Conservation (phyloP, 805 yeast genomes). For the Wilhelminamyces savonicus region DNA sequence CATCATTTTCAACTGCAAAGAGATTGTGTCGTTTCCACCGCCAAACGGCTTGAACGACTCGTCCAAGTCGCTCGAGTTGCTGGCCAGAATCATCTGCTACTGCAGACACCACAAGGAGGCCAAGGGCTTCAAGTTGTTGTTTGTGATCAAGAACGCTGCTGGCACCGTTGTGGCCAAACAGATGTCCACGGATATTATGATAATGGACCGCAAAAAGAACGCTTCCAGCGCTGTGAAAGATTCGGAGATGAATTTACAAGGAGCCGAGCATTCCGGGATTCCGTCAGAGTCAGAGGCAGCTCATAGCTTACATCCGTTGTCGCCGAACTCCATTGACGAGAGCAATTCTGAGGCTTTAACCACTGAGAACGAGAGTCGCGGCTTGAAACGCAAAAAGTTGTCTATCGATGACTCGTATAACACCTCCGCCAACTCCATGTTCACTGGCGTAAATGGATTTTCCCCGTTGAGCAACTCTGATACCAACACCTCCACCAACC, state of each 20-base stretch:
- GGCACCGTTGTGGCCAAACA: conserved; percentile 68
- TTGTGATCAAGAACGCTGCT: conserved; percentile 55
- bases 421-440: conserved; percentile 30
- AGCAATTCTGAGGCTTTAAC: conserved; percentile 49
- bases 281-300: no score
- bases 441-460: conserved; percentile 30
- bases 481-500: conserved; percentile 24
- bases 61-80: conserved; percentile 39
- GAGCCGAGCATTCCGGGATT: not conserved
- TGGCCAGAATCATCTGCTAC: conserved; percentile 85
- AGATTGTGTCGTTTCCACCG: conserved; percentile 68
- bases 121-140: conserved; percentile 73
- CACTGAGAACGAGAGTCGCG: conserved; percentile 27
- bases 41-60: conserved; percentile 38
- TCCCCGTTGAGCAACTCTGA: conserved; percentile 44
- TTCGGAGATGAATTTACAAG: no score
- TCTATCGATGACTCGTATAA: conserved; percentile 41
- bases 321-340: conserved; percentile 59
- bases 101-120: conserved; percentile 92
- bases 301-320: conserved; percentile 37
- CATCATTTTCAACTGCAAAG: conserved; percentile 85
- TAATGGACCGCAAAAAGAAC: conserved; percentile 89
- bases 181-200: conserved; percentile 70
- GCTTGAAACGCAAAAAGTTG: conserved; percentile 43
- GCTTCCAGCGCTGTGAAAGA: not conserved